Conservation (phyloP, 2,329 filamentous ascomycete species). For the Geosmithia flava region DNA sequence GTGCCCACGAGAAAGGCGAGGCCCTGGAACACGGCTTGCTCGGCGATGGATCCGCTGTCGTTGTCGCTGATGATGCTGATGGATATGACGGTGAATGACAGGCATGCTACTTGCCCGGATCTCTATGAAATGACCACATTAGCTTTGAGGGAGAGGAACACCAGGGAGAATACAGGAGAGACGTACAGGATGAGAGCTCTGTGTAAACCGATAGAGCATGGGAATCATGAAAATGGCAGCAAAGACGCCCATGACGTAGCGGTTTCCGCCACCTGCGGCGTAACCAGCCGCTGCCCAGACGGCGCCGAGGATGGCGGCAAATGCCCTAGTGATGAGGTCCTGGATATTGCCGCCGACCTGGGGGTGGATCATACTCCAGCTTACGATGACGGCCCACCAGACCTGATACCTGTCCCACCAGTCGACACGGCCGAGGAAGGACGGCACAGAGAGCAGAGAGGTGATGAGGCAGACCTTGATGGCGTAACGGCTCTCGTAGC, state of each 20-base stretch:
- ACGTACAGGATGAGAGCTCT: constrained; percentile 38
- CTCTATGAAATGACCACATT: constrained; percentile 18
- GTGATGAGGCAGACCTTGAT: constrained; percentile 41
- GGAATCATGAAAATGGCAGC: constrained; percentile 45
- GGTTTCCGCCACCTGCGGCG: constrained; percentile 36
- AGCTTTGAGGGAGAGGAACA: constrained; percentile 2
- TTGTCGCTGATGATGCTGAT: constrained; percentile 23
- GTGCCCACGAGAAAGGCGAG: constrained; percentile 40
- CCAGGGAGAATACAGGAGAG: neutral
- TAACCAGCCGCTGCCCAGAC: constrained; percentile 41
- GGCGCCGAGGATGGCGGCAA: constrained; percentile 37
- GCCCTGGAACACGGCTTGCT: constrained; percentile 33
- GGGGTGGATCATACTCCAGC: constrained; percentile 38
- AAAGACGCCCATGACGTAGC: constrained; percentile 42
- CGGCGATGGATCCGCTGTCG: constrained; percentile 18
- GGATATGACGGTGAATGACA: constrained; percentile 43
- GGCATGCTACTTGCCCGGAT: constrained; percentile 44
- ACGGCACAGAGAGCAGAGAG: constrained; percentile 38
- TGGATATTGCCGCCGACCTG: constrained; percentile 45
- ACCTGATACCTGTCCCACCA: constrained; percentile 45
- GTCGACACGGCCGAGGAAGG: constrained; percentile 29
- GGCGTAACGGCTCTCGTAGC: constrained; percentile 44
- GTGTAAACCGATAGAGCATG: constrained; percentile 44
- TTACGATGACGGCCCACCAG: constrained; percentile 47
- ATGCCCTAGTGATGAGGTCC: constrained; percentile 38